Evolutionary conservation across 495 filamentous ascomycete species (phyloP).

Genomic region (Venustampulla echinocandica): DNA sequence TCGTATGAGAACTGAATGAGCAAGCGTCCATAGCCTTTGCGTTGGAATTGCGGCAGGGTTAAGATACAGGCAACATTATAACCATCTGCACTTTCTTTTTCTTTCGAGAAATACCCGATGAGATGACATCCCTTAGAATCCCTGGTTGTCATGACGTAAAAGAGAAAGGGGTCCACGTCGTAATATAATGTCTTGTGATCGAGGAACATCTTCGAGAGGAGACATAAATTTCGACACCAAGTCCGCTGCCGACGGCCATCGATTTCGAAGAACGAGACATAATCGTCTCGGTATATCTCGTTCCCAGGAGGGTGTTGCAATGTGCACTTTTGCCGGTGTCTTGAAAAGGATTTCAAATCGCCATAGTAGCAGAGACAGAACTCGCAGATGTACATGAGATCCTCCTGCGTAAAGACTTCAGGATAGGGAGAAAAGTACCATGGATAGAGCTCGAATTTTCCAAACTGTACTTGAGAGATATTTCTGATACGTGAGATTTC

Average conservation of each 20-base stretch:
- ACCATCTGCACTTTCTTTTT: constrained; percentile 90
- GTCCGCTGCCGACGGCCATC: constrained; percentile 90
- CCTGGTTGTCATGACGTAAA: constrained; percentile 93
- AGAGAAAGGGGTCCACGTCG: constrained; percentile 95
- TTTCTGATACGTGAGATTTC: constrained; percentile 96
- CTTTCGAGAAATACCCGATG: constrained; percentile 95
- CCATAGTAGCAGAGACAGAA: constrained; percentile 92
- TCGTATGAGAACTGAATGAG: constrained; percentile 98
- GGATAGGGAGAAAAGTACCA: constrained; percentile 99
- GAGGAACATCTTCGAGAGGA: constrained; percentile 91
- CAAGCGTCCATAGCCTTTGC: constrained; percentile 84
- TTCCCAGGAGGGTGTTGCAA: constrained; percentile 91
- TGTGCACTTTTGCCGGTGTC: constrained; percentile 86
- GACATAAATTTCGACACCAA: constrained; percentile 94
- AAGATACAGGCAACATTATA: constrained; percentile 98
- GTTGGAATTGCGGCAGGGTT: constrained; percentile 90
- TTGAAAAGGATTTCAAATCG: constrained; percentile 63
- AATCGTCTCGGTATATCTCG: constrained; percentile 93
- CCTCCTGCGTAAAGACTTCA: constrained; percentile 72
- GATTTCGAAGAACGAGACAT: constrained; percentile 94
- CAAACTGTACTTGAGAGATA: constrained; percentile 86
- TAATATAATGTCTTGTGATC: constrained; percentile 99
- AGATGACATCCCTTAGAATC: constrained; percentile 84
- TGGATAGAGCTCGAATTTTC: constrained; percentile 81
- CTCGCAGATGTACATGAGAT: constrained; percentile 92